A percentile compares a stretch with the other conserved stretches of the same genome.
Evolutionary conservation across 2,329 filamentous ascomycete genomes (phyloP).

Genomic region (Diaporthe sp.): DNA sequence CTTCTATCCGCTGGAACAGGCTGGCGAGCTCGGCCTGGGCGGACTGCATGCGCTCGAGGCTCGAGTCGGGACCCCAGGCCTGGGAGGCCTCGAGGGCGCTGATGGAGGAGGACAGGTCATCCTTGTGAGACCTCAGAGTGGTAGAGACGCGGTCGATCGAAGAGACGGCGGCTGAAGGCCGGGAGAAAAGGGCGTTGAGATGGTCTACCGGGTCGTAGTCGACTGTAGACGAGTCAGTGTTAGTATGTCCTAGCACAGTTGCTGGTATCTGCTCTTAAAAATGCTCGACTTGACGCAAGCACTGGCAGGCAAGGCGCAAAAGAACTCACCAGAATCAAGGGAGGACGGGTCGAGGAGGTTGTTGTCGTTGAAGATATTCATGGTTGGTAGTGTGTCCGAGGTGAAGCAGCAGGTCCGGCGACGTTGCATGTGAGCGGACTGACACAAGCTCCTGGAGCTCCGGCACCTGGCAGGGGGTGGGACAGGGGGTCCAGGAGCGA

Average conservation of each 20-base stretch:
- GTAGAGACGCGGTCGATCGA: constrained; percentile 82
- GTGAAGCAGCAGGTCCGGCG: constrained; percentile 28
- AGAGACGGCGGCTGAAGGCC: constrained; percentile 85
- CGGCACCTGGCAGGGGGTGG: not conserved
- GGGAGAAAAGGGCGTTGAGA: constrained; percentile 93
- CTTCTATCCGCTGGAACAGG: constrained; percentile 95
- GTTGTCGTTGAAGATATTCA: constrained; percentile 41
- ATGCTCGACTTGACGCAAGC: too few relatives aligned
- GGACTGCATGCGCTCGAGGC: constrained; percentile 90
- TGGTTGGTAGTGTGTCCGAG: constrained; percentile 16
- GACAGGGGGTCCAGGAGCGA: not conserved
- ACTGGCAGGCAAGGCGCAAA: not conserved
- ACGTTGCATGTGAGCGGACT: constrained; percentile 39
- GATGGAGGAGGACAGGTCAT: constrained; percentile 87
- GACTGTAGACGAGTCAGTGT: constrained; percentile 53
- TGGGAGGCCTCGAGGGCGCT: constrained; percentile 80
- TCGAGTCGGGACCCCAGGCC: constrained; percentile 87
- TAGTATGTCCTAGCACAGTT: constrained; percentile 35
- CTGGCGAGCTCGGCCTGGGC: constrained; percentile 91
- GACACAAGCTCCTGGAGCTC: constrained; percentile 27
- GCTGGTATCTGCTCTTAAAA: not conserved
- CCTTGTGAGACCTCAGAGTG: constrained; percentile 80
- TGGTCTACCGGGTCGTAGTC: constrained; percentile 95
- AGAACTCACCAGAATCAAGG: constrained; percentile 45
- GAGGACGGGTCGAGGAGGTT: constrained; percentile 40